Base-by-base conservation (phyloP, 1,284 basidiomycete genomes). In the Kalmanozyma brasiliensis region DNA sequence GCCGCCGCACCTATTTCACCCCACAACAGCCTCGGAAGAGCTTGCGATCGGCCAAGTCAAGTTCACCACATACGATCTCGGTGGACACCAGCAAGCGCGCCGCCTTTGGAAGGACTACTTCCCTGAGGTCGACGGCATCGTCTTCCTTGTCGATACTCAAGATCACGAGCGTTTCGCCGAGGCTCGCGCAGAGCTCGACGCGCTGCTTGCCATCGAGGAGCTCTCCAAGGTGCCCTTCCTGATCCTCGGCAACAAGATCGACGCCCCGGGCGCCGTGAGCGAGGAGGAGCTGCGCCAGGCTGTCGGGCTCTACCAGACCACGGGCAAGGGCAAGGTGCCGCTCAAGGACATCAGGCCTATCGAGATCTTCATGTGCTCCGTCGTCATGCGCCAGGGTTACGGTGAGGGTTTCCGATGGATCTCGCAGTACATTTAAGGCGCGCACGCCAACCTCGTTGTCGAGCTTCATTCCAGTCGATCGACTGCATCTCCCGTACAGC, bases 341-440 rank as follows among this genome's bases (percentile, higher is more conserved):
- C 89, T 98, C 77, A 91, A 87, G 79, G 95, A 98, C 84, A 98
- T 98, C 78, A 89, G 96, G 70, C 95, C 96, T 30, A 97, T 98
- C 84, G 96, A 99, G 84, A 88, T 98, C 79, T 99, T 98, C 89
- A 99, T 99, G 96, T 98, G 94, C 86, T 98, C 96, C 16, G 95
- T 99, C 61, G 95, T 99, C 58, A 94, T 96, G 88, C 89, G 95
- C 83, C 94, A 98, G 84, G 95, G 95, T 61, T 98, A 98, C 84
- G 95, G 94, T 66, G 96, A 98, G 85, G 95, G 92, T 88, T 98
- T 98, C 92, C 89, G 94, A 76, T 98, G 95, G 95, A 83, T 98
- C 75, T 95, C 93, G 72, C 94, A 97, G 92, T 98, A 98, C 86
- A 70, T 70, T 43, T 70, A 29, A 29, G 26, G n/a, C n/a, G n/a